Evolutionary conservation across 2,329 filamentous ascomycete genomes (phyloP).

Genomic region (Sarocladium strictum): DNA sequence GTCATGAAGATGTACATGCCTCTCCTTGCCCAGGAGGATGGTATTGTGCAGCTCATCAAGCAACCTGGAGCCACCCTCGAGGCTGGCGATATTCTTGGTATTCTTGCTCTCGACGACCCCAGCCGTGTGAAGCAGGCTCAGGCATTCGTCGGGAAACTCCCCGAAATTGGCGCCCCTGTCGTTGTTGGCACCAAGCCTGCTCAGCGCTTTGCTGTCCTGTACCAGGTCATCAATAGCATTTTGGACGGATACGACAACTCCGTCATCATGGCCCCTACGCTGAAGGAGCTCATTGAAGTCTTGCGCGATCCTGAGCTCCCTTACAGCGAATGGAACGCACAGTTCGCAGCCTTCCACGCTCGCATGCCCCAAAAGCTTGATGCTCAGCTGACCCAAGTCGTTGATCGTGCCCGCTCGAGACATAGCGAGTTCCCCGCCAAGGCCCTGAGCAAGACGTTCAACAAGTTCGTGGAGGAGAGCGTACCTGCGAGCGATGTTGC

Average conservation of each 20-base stretch:
- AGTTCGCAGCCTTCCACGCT: constrained; percentile 93
- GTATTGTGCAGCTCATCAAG: constrained; percentile 97
- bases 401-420: constrained; percentile 74
- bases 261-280: constrained; percentile 81
- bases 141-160: constrained; percentile 86
- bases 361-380: constrained; percentile 96
- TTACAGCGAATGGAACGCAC: constrained; percentile 93
- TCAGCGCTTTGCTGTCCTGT: constrained; percentile 75
- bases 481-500: constrained; percentile 67
- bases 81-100: constrained; percentile 97
- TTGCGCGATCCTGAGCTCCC: constrained; percentile 85
- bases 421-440: constrained; percentile 89
- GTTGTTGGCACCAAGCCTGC: constrained; percentile 87
- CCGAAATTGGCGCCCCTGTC: constrained; percentile 78
- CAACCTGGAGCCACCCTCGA: constrained; percentile 97
- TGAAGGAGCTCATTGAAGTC: constrained; percentile 86
- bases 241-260: constrained; percentile 95
- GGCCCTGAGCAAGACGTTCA: constrained; percentile 73
- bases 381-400: constrained; percentile 70
- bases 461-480: constrained; percentile 85
- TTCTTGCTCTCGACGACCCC: constrained; percentile 90
- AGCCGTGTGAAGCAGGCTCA: constrained; percentile 94
- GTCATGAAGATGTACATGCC: constrained; percentile 99
- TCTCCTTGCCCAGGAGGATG: constrained; percentile 87
- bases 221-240: constrained; percentile 78